Base-by-base conservation (phyloP, 2,329 filamentous ascomycete species). In the Aureobasidium sp. region DNA sequence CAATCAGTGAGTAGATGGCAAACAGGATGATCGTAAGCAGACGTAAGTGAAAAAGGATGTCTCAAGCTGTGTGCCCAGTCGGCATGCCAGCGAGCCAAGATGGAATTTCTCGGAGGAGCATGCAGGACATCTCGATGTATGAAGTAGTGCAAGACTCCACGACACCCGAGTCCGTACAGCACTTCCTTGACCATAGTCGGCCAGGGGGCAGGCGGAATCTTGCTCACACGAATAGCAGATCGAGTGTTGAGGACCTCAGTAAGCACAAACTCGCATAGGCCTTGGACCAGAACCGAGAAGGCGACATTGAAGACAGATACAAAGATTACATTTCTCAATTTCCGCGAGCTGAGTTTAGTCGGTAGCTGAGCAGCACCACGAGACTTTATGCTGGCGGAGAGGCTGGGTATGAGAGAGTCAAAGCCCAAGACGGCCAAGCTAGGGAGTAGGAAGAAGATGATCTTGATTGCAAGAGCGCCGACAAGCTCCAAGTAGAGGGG, bases 41-140 rank as follows among this genome's bases (percentile, higher is more conserved):
- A 79, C 47, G 82, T 77, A 27, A 90, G 79, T 29, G 85, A 82
- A 72, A 84, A 88, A 0, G 86, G 83, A 1, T 82, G 78, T 27
- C 72, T 71, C 62, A 82, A 76, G 52, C 78, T 73, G 74, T 90
- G 85, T 62, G 85, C 83, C 84, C 84, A 86, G 37, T 69, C 67
- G 22, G 74, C 64, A 67, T 87, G 84, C 70, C 75, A 73, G 14
- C 64, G 66, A 34, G 69, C 64, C 20, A 74, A 59, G 0, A 72
- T 67, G 0, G 70, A 74, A 5, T 66, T 49, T 6, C 49, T 37
- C 1, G 45, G 34, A 27, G 66, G 71, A 47, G 71, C 72, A 74
- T 96, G 91, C 9, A 96, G 81, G 29, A 87, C 63, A 69, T 83
- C 82, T 57, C 88, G 86, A 75, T 96, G 91, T 67, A 90, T 80